These are phyloP conservation scores for Mycena venus DNA, from an alignment of 768 basidiomycete species.

Conservation along the genomic window DNA sequence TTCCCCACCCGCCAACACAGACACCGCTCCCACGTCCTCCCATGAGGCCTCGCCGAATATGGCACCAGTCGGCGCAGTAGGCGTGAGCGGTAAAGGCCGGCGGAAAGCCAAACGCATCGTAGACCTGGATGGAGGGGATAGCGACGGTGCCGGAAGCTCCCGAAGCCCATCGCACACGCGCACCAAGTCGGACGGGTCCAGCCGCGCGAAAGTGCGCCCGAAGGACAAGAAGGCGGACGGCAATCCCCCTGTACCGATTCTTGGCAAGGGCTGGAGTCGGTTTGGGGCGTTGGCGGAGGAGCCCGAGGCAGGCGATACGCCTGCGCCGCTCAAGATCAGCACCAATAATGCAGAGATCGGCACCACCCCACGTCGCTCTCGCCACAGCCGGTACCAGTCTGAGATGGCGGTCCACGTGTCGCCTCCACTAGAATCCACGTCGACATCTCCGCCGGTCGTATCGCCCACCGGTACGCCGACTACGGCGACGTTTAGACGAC, in stretches of 20 bases:
- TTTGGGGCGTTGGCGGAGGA: constrained; percentile 35
- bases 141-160: constrained; percentile 48
- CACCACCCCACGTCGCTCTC: constrained; percentile 42
- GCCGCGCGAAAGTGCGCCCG: constrained; percentile 36
- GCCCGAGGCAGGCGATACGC: background rate
- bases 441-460: constrained; percentile 20
- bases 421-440: constrained; percentile 30
- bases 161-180: constrained; percentile 46
- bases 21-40: constrained; percentile 45
- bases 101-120: constrained; percentile 86
- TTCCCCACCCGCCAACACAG: constrained; percentile 29
- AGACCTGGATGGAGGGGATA: constrained; percentile 71
- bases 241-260: constrained; percentile 1
- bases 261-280: constrained; percentile 28
- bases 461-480: constrained; percentile 27
- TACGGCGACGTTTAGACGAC: constrained; percentile 30
- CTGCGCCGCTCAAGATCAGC: constrained; percentile 31
- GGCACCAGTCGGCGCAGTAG: constrained; percentile 48
- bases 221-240: constrained; percentile 35
- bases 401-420: constrained; percentile 54
- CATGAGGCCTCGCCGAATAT: constrained; percentile 62
- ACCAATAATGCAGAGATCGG: constrained; percentile 15
- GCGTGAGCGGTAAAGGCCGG: constrained; percentile 57
- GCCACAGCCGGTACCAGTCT: constrained; percentile 66
- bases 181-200: constrained; percentile 46